A percentile compares a stretch with the other conserved stretches of the same genome.
These are phyloP conservation scores for Panicum hallii DNA, from an alignment of 202 grass and related monocot species.

Conservation along the genomic window DNA sequence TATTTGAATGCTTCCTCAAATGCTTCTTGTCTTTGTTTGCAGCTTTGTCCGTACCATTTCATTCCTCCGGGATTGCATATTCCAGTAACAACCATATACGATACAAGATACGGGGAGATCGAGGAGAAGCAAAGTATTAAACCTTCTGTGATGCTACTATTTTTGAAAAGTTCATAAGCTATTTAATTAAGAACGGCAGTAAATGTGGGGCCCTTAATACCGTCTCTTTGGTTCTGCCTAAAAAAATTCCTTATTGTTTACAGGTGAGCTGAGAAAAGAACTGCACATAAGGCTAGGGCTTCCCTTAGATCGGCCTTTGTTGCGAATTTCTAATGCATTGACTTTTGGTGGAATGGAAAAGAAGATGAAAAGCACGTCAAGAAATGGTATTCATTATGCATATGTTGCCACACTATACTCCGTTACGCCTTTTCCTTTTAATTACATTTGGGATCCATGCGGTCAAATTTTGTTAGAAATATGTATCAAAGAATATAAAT, in stretches of 20 bases:
- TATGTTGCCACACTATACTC: slow-evolving; percentile 27
- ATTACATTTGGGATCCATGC: neutral
- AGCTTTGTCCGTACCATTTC: slow-evolving; percentile 89
- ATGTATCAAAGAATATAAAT: neutral
- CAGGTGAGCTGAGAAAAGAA: slow-evolving; percentile 83
- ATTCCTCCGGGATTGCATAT: slow-evolving; percentile 71
- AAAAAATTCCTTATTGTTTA: slow-evolving; percentile 35
- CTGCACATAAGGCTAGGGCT: slow-evolving; percentile 82
- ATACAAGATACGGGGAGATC: slow-evolving; percentile 90
- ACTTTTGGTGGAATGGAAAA: slow-evolving; percentile 55
- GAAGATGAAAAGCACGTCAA: slow-evolving; percentile 44
- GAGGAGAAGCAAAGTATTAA: slow-evolving; percentile 92
- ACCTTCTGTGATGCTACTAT: slow-evolving; percentile 3
- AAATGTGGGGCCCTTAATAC: slow-evolving; percentile 18
- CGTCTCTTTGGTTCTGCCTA: slow-evolving; percentile 5
- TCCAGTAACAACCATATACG: slow-evolving; percentile 87
- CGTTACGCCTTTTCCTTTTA: neutral
- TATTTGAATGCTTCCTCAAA: slow-evolving; percentile 25
- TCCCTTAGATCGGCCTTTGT: slow-evolving; percentile 85
- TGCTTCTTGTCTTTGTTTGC: slow-evolving; percentile 29
- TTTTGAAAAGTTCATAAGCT: slow-evolving; percentile 8
- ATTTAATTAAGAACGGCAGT: slow-evolving; percentile 11
- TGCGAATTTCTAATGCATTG: slow-evolving; percentile 80
- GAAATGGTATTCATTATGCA: slow-evolving; percentile 51
- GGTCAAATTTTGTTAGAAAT: neutral